Conservation (phyloP, 2,329 filamentous ascomycete genomes). For the Fusarium nurragi region DNA sequence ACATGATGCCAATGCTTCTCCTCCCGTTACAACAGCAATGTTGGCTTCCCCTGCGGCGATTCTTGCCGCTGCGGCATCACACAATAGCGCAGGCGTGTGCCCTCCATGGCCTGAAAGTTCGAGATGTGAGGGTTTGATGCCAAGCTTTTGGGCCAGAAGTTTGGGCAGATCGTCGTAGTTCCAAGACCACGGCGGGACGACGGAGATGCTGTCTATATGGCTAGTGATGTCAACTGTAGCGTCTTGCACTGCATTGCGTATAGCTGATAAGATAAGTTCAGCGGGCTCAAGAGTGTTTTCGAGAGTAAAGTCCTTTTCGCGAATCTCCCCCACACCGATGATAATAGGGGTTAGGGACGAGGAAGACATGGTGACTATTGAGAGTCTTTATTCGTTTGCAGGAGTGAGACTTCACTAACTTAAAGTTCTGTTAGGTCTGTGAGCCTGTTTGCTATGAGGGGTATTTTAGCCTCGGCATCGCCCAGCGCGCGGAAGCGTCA, state of each 20-base stretch:
- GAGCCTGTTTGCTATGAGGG: slow-evolving; percentile 1
- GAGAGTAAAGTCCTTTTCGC: slow-evolving; percentile 60
- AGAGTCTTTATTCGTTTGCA: rapidly evolving
- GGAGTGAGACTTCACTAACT: not conserved
- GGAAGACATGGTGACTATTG: not conserved
- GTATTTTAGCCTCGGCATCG: not conserved
- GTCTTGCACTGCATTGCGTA: slow-evolving; percentile 62
- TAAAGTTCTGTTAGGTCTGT: not conserved
- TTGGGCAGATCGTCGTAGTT: slow-evolving; percentile 68
- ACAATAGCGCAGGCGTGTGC: slow-evolving; percentile 67
- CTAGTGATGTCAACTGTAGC: slow-evolving; percentile 36
- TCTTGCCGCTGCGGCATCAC: slow-evolving; percentile 70
- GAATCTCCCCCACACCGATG: slow-evolving; percentile 70
- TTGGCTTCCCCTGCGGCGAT: slow-evolving; percentile 63
- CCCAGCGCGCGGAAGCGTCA: not conserved
- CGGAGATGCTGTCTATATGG: slow-evolving; percentile 63
- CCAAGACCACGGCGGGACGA: slow-evolving; percentile 74
- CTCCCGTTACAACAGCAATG: slow-evolving; percentile 69
- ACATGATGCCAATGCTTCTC: slow-evolving; percentile 71
- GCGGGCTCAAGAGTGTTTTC: slow-evolving; percentile 66
- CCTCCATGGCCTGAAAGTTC: slow-evolving; percentile 68
- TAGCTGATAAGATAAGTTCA: slow-evolving; percentile 66
- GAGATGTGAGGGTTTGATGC: slow-evolving; percentile 57
- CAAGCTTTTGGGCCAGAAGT: slow-evolving; percentile 60
- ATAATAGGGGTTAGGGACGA: slow-evolving; percentile 58